Base-by-base conservation (phyloP, 2,329 filamentous ascomycete genomes). In the Beauveria caledonica region DNA sequence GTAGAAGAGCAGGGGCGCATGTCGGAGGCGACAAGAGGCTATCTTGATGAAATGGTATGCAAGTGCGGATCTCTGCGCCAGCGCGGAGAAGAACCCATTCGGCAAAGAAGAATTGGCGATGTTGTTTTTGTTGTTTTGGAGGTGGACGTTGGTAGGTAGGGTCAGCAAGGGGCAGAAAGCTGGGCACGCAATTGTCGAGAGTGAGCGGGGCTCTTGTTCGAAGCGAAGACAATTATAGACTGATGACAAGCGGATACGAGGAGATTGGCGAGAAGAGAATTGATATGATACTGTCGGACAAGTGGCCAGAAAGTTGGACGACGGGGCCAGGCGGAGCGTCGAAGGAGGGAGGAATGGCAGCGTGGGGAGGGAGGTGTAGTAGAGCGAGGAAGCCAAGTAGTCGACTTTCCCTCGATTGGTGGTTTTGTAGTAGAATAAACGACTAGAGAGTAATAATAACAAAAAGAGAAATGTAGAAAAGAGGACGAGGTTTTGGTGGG, bases 11-110 rank as follows among this genome's bases (percentile, higher is more conserved):
- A 52, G 40, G 57, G 57, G 57, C 49, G 6, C 57, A 59, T 59
- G 27, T 53, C 57, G 49, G 27, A 45, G 48, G 40, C 15, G 1
- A 49, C 36, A 59, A 36, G 33, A 39, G 39, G 8, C 17, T 36
- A 11, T 36, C 23, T 45, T 59, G 48, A 6, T 40, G 36, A 7
- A 6, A 53, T n/a, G 25, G 25, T 19, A 19, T 53, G 53, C 17
- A 8, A 46, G 40, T 50, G 57, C 39, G 49, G 25, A 39, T 59
- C 57, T 59, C 57, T 59, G 57, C 57, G 57, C 57, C 57, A 46
- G 57, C 57, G 57, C 57, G 15, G 40, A 53, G 57, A 45, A 27
- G 19, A 36, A 46, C 25, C 13, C 49, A 59, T 59, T 40, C 57
- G 48, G 45, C n/a, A 39, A 25, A 15, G 40, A 25, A 39, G 39